Conservation (phyloP, 768 basidiomycete genomes). For the Tulasnella calospora region DNA sequence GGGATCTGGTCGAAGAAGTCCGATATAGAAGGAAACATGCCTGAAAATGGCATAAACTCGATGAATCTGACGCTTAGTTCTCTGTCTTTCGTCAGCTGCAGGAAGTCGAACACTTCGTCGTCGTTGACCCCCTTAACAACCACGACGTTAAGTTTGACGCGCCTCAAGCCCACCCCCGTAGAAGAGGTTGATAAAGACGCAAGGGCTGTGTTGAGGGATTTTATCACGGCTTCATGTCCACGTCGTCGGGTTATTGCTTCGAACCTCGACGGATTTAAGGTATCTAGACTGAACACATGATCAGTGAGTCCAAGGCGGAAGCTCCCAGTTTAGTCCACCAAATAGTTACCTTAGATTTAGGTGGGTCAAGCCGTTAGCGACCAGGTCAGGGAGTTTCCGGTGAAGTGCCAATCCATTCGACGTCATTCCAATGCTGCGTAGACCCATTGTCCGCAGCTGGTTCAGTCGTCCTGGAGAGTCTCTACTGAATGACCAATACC, state of each 20-base stretch:
- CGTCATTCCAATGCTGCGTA: slow-evolving; percentile 78
- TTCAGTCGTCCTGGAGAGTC: slow-evolving; percentile 51
- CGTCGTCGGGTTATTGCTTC: slow-evolving; percentile 76
- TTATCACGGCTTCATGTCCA: slow-evolving; percentile 71
- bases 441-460: slow-evolving; percentile 53
- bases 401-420: slow-evolving; percentile 75
- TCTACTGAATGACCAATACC: neutral
- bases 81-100: slow-evolving; percentile 63
- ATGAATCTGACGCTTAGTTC: slow-evolving; percentile 76
- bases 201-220: slow-evolving; percentile 60
- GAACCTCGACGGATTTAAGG: slow-evolving; percentile 79
- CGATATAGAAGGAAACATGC: slow-evolving; percentile 38
- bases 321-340: neutral
- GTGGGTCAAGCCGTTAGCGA: slow-evolving; percentile 71
- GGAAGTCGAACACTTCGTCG: slow-evolving; percentile 70
- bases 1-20: neutral
- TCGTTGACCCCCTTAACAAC: slow-evolving; percentile 79
- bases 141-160: slow-evolving; percentile 80
- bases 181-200: neutral
- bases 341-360: slow-evolving; percentile 51
- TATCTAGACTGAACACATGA: slow-evolving; percentile 59
- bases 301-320: neutral
- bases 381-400: slow-evolving; percentile 61
- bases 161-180: slow-evolving; percentile 44
- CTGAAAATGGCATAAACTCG: slow-evolving; percentile 92